Evolutionary conservation across 495 filamentous ascomycete genomes (phyloP).

Genomic region (Friedmanniomyces endolithicus): DNA sequence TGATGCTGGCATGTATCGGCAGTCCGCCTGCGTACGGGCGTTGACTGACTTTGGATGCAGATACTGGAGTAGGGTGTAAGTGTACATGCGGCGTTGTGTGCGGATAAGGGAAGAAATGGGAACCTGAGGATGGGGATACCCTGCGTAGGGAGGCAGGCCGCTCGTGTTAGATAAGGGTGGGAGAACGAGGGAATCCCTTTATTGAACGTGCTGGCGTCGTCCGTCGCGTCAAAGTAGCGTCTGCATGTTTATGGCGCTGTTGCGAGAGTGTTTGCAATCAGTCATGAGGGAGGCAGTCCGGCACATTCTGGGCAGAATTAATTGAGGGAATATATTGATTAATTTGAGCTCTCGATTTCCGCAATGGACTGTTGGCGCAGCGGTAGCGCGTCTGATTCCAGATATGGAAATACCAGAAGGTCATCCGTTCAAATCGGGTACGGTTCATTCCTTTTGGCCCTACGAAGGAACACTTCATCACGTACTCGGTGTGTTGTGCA

Average conservation of each 20-base stretch:
- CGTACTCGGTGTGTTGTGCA: too few relatives aligned
- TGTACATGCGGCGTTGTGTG: background rate
- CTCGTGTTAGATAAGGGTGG: background rate
- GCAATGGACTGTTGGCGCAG: background rate
- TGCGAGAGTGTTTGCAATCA: too few relatives aligned
- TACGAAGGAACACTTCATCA: background rate
- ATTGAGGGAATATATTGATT: too few relatives aligned
- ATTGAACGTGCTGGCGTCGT: too few relatives aligned
- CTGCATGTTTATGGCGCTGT: too few relatives aligned
- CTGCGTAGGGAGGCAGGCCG: background rate
- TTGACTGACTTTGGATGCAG: background rate
- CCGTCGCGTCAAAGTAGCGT: too few relatives aligned
- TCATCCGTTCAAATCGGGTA: conserved; percentile 7
- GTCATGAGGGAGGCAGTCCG: too few relatives aligned
- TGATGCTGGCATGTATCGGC: conserved; percentile 43
- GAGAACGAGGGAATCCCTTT: too few relatives aligned
- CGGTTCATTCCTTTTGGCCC: background rate
- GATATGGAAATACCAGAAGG: conserved; percentile 6
- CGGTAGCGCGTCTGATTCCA: conserved; percentile 13
- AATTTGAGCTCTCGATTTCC: background rate
- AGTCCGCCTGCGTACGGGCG: background rate
- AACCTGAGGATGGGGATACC: background rate
- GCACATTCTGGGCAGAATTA: too few relatives aligned
- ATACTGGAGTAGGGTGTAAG: background rate
- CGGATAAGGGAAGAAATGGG: background rate